Conservation (phyloP, 2,329 filamentous ascomycete species). For the Ascosphaera acerosa region DNA sequence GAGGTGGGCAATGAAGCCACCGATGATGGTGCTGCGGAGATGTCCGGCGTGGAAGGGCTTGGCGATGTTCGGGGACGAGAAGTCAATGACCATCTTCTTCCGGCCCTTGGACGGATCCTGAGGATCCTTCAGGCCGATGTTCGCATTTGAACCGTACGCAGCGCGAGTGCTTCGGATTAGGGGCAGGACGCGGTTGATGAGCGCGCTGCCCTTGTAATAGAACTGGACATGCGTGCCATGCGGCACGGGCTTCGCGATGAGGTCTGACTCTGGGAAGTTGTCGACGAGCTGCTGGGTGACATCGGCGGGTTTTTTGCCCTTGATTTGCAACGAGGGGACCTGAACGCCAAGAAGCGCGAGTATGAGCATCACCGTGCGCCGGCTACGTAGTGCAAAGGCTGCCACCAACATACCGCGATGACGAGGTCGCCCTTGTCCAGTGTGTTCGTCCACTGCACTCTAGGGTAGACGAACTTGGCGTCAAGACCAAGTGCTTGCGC, state of each 20-base stretch:
- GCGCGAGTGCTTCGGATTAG: constrained; percentile 31
- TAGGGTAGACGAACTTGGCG: constrained; percentile 15
- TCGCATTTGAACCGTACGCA: constrained; percentile 34
- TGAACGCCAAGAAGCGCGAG: constrained; percentile 5
- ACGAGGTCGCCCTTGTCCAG: constrained; percentile 23
- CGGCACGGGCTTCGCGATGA: constrained; percentile 29
- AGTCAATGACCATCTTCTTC: constrained; percentile 38
- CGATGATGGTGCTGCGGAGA: constrained; percentile 40
- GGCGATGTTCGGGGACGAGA: constrained; percentile 41
- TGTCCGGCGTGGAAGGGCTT: constrained; percentile 42
- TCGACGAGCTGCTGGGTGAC: constrained; percentile 29
- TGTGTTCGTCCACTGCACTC: constrained; percentile 20
- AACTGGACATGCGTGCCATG: constrained; percentile 37
- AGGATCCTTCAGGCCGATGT: constrained; percentile 32
- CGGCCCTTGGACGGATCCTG: constrained; percentile 27
- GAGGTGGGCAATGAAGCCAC: constrained; percentile 37
- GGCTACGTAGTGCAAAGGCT: no score
- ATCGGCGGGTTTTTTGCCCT: constrained; percentile 33
- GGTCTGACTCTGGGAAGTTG: constrained; percentile 31
- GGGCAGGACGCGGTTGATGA: constrained; percentile 31
- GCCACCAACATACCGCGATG: constrained; percentile 14
- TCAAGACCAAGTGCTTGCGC: constrained; percentile 16
- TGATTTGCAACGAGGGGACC: constrained; percentile 21
- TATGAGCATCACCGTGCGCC: no score
- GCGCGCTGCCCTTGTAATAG: constrained; percentile 34